Evolutionary conservation across 2,329 filamentous ascomycete species (phyloP).

Genomic region (Colletotrichum abscissum): DNA sequence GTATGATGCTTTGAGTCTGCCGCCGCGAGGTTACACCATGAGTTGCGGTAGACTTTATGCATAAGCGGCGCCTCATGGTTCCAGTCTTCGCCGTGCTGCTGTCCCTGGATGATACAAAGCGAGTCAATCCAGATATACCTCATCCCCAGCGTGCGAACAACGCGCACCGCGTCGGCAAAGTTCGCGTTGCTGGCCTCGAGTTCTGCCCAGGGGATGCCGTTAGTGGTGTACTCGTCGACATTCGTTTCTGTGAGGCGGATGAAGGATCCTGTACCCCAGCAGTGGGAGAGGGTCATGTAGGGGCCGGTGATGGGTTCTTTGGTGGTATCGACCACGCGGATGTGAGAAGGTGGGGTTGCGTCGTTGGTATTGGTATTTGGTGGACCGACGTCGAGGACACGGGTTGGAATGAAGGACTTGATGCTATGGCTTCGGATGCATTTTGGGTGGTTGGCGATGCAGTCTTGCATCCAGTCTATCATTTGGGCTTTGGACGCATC

Average conservation of each 20-base stretch:
- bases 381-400: conserved; percentile 32
- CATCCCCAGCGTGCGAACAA: conserved; percentile 32
- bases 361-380: neutral
- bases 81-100: conserved; percentile 36
- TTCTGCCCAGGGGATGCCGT: conserved; percentile 15
- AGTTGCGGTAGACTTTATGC: conserved; percentile 31
- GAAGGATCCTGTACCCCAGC: conserved; percentile 34
- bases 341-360: neutral
- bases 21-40: conserved; percentile 36
- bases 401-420: conserved; percentile 24
- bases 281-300: conserved; percentile 38
- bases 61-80: conserved; percentile 28
- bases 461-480: conserved; percentile 31
- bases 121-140: conserved; percentile 43
- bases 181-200: conserved; percentile 14
- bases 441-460: conserved; percentile 14
- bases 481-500: neutral
- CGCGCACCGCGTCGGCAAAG: conserved; percentile 38
- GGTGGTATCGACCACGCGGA: conserved; percentile 11
- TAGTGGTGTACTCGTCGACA: neutral
- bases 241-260: conserved; percentile 17
- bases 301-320: neutral
- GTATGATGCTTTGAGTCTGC: conserved; percentile 20
- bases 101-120: conserved; percentile 40
- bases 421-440: conserved; percentile 14